Evolutionary conservation across 139 green algal species (phyloP).

Genomic region (Astrephomene gubernaculifera): DNA sequence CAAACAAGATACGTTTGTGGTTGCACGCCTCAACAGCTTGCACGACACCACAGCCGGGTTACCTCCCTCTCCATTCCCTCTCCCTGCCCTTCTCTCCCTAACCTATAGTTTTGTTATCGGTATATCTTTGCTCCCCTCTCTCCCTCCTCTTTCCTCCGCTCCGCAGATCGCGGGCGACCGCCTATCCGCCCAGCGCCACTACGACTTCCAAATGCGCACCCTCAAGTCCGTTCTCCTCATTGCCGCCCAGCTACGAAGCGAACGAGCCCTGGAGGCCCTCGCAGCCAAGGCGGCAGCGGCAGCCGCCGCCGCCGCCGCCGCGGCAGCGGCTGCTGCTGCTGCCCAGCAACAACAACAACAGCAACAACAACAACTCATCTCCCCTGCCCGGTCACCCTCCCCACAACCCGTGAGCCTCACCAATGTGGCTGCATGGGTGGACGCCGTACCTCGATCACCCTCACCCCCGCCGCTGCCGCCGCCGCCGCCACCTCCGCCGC

Average conservation of each 20-base stretch:
- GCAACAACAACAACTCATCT: no score
- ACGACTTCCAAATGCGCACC: slow-evolving; percentile 79
- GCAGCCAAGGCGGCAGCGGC: neutral
- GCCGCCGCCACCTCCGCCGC: neutral
- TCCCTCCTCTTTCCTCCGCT: neutral
- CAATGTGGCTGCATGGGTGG: no score
- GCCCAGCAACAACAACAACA: no score
- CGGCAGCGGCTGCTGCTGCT: neutral
- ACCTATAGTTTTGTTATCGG: no score
- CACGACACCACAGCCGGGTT: no score
- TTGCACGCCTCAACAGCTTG: no score
- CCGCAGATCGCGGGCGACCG: slow-evolving; percentile 61
- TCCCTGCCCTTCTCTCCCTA: neutral
- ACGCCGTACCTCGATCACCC: no score
- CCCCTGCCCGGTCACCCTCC: no score
- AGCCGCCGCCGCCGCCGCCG: neutral
- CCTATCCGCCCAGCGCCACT: slow-evolving; percentile 67
- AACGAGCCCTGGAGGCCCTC: neutral
- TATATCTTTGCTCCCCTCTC: neutral
- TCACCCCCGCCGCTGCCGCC: neutral
- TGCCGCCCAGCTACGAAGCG: slow-evolving; percentile 46
- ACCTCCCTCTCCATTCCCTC: neutral
- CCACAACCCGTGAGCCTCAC: no score
- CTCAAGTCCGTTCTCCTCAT: slow-evolving; percentile 68
- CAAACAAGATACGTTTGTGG: no score